Evolutionary conservation across 148 eudicot species (phyloP), one percentile per base, ranked within the genome.

Genomic region (Spergularia bocconei): DNA sequence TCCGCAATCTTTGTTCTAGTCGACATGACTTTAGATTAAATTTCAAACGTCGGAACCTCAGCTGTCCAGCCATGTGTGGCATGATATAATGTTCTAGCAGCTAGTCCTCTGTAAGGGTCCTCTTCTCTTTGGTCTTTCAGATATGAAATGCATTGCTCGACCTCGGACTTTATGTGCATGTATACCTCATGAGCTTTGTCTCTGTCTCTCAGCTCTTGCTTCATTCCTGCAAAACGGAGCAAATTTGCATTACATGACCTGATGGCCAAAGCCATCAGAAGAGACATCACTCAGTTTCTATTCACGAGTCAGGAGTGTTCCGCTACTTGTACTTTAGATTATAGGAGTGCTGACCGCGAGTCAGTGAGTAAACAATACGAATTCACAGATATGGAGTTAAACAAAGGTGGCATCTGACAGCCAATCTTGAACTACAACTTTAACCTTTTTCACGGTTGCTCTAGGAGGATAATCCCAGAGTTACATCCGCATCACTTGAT

Each of bases 31-130:
- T 50, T n/a, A 19, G 29, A 44, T 71, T 79, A 80, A 23, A 82
- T 73, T 61, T 87, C 85, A 66, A 90, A 92, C 5, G 97, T 84
- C 14, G 97, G 95, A 25, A 85, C 81, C 67, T 90, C 84, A 58
- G 84, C 79, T 38, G 84, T 81, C 60, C 69, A 77, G 25, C 90
- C 92, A 75, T 88, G 83, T 1, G 56, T 56, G 21, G 89, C 81
- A 73, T 84, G 89, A 79, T 86, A 90, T 56, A 80, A 16, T 50
- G 82, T 63, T 48, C 92, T 88, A 77, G 88, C 74, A 56, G 78
- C 29, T 21, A 90, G 63, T 79, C 80, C 80, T 73, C 96, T 71
- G 53, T 85, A 88, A n/a, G 92, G 89, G 53, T 90, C 96, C 20
- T 75, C 70, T 72, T 90, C 89, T 73, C 90, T 81, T 63, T 85